phyloP scores from a whole-genome alignment of 2,329 filamentous ascomycete genomes.

The Alternaria dauci region DNA sequence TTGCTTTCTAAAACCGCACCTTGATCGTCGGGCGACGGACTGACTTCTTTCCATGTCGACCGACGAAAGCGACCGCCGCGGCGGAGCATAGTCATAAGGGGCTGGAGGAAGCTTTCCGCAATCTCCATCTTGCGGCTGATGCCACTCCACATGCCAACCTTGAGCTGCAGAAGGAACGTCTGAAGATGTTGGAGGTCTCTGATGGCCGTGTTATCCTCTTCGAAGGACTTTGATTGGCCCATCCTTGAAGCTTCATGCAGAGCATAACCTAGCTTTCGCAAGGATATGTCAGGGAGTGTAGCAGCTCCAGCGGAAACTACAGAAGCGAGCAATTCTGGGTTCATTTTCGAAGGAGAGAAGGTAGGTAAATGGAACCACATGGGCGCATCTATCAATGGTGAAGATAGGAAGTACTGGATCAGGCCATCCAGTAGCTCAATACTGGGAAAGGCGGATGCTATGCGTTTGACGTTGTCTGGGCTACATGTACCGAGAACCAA shows the following conservation, averaged over 20 bases:
- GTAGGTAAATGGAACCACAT: conserved; percentile 70
- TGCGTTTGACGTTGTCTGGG: conserved; percentile 58
- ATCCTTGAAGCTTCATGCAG: conserved; percentile 60
- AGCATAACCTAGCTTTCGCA: conserved; percentile 68
- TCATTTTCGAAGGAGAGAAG: conserved; percentile 63
- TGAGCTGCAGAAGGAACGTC: conserved; percentile 59
- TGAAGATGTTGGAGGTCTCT: conserved; percentile 63
- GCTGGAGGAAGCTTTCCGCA: conserved; percentile 65
- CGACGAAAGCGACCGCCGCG: conserved; percentile 67
- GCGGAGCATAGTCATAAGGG: conserved; percentile 64
- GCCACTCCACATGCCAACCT: conserved; percentile 67
- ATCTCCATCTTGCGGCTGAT: conserved; percentile 68
- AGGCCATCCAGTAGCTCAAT: conserved; percentile 68
- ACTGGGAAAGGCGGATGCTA: conserved; percentile 69
- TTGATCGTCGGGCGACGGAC: conserved; percentile 63
- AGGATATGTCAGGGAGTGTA: conserved; percentile 62
- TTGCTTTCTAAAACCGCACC: conserved; percentile 67
- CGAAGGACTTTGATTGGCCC: conserved; percentile 53
- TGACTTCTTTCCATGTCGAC: conserved; percentile 62
- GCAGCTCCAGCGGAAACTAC: conserved; percentile 69
- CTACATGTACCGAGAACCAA: conserved; percentile 69
- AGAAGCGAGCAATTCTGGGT: conserved; percentile 67
- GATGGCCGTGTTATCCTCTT: conserved; percentile 60
- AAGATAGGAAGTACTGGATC: conserved; percentile 67
- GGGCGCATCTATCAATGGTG: conserved; percentile 65